Evolutionary conservation across 2,329 filamentous ascomycete genomes (phyloP).

Genomic region (Pseudodiploospora longispora): DNA sequence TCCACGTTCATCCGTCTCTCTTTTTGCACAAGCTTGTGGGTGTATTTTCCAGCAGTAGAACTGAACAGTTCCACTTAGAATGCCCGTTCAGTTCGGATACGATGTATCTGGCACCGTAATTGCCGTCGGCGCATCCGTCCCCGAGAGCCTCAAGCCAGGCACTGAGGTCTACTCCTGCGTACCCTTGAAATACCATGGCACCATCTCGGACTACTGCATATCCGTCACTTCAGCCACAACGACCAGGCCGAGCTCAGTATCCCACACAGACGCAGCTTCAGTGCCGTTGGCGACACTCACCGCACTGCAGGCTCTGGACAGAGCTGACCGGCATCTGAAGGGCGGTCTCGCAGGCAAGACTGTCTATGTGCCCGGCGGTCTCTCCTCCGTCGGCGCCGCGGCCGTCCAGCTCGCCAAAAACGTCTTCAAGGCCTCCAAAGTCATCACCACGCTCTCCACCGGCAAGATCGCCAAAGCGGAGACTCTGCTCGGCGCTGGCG

Average conservation of each 20-base stretch:
- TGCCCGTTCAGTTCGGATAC: slow-evolving; percentile 16
- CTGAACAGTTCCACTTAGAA: slow-evolving; percentile 10
- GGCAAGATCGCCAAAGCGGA: slow-evolving; percentile 39
- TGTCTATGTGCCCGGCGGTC: slow-evolving; percentile 41
- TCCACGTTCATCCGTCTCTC: slow-evolving; percentile 17
- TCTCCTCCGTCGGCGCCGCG: slow-evolving; percentile 39
- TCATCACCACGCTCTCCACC: slow-evolving; percentile 47
- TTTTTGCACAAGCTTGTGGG: background rate
- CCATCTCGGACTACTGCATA: slow-evolving; percentile 13
- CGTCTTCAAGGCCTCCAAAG: slow-evolving; percentile 35
- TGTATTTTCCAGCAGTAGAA: background rate
- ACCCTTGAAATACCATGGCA: too few relatives aligned
- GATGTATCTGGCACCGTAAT: slow-evolving; percentile 27
- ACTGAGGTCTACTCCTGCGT: slow-evolving; percentile 27
- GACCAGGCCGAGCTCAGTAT: slow-evolving; percentile 21
- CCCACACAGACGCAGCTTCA: slow-evolving; percentile 29
- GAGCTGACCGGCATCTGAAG: slow-evolving; percentile 25
- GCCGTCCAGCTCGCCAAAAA: slow-evolving; percentile 43
- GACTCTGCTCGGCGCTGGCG: slow-evolving; percentile 27
- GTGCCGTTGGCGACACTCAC: slow-evolving; percentile 31
- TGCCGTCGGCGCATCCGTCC: slow-evolving; percentile 18
- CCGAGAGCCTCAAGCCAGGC: slow-evolving; percentile 19
- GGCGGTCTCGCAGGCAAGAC: slow-evolving; percentile 40
- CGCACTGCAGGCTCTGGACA: slow-evolving; percentile 33
- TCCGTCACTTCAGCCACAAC: slow-evolving; percentile 22